Percentiles rank a stretch among this genome's conserved stretches.
Evolutionary conservation across 495 filamentous ascomycete species (phyloP).

Genomic region (Neurospora sp.): DNA sequence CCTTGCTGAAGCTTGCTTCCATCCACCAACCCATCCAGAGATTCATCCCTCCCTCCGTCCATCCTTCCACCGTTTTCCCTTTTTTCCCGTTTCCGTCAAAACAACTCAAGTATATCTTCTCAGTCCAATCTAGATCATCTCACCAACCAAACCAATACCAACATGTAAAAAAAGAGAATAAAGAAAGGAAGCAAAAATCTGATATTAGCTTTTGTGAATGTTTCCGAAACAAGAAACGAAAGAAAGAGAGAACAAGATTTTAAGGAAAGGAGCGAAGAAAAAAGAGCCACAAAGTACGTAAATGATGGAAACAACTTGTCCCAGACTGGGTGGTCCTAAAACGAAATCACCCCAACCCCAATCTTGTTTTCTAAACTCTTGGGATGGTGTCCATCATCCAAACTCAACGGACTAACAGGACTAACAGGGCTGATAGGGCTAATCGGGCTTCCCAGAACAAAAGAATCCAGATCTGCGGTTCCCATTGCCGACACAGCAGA

Average conservation of each 20-base stretch:
- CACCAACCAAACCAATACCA: neutral
- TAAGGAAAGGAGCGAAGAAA: too few relatives aligned
- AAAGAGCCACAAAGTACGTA: too few relatives aligned
- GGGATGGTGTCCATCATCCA: neutral
- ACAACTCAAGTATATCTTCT: neutral
- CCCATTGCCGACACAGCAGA: neutral
- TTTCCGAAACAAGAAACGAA: too few relatives aligned
- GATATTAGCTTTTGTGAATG: too few relatives aligned
- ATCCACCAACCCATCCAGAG: too few relatives aligned
- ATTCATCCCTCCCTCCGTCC: too few relatives aligned
- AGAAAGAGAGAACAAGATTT: too few relatives aligned
- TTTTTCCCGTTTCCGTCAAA: too few relatives aligned
- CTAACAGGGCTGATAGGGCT: slow-evolving; percentile 3
- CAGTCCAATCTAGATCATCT: neutral
- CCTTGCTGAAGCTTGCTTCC: neutral
- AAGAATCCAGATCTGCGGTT: neutral
- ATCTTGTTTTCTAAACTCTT: neutral
- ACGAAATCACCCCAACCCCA: neutral
- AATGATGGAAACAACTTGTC: too few relatives aligned
- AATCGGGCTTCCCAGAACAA: neutral
- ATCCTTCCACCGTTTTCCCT: too few relatives aligned
- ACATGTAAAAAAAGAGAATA: neutral
- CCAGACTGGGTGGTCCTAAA: too few relatives aligned
- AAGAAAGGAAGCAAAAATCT: too few relatives aligned
- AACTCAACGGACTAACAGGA: slow-evolving; percentile 9